Evolutionary conservation across 2,329 filamentous ascomycete species (phyloP).

Genomic region (Aspergillus sp.): DNA sequence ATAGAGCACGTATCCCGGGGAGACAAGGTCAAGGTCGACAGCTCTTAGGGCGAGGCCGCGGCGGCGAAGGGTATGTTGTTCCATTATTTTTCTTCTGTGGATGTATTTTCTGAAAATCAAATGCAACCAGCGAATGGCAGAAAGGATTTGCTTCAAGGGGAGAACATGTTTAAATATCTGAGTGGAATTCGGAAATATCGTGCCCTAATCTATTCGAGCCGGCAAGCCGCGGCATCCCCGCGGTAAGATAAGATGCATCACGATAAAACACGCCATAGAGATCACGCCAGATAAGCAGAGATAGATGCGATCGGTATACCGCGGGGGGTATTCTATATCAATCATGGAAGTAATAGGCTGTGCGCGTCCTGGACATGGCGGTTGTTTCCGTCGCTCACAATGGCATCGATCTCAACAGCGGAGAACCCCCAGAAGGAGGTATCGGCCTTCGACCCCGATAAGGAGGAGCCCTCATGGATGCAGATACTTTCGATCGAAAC

Average conservation of each 20-base stretch:
- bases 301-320: constrained; percentile 11
- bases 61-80: constrained; percentile 38
- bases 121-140: neutral
- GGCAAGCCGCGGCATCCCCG: constrained; percentile 18
- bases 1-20: constrained; percentile 36
- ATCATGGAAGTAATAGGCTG: neutral
- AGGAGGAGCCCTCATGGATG: constrained; percentile 7
- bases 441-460: neutral
- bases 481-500: constrained; percentile 13
- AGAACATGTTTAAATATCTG: neutral
- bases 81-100: constrained; percentile 20
- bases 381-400: neutral
- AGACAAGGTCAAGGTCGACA: constrained; percentile 29
- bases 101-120: neutral
- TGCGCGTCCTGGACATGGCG: neutral
- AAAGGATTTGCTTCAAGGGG: neutral
- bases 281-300: constrained; percentile 14
- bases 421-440: neutral
- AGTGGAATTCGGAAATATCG: neutral
- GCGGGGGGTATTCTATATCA: neutral
- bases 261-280: constrained; percentile 3
- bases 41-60: constrained; percentile 36
- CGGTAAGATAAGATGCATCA: constrained; percentile 10
- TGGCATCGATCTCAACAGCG: neutral
- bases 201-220: constrained; percentile 4